Evolutionary conservation across 345 rosid species (phyloP), one percentile per base, ranked within the genome.

Genomic region (Eucalyptus dawsonii): DNA sequence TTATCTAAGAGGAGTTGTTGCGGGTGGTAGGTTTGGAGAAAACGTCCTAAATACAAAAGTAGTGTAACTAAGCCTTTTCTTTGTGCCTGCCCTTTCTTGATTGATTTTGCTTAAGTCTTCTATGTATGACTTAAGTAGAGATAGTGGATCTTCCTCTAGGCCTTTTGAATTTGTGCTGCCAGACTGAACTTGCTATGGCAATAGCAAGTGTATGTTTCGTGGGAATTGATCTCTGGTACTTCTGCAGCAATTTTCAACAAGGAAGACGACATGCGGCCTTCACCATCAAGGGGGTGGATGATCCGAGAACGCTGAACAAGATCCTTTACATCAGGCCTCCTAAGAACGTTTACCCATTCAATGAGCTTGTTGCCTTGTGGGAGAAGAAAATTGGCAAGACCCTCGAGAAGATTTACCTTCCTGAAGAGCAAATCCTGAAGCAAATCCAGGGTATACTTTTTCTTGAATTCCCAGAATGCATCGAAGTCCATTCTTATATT

Each of bases 371-470:
- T 10, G 89, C 95, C 49, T 50, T 95, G 90, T 96, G 97, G 98
- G 98, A 96, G 93, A 94, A 91, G 91, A 96, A 94, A 90, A 95
- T 95, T 27, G 94, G 94, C 58, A 95, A 90, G 88, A 93, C 92
- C 65, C 93, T 95, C 25, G 94, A 95, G 88, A 95, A 91, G 90
- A 90, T 81, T 80, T 92, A 93, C 47, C 67, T 95, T 90, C 89
- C 94, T 22, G 95, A 95, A 91, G 97, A 95, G 88, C 90, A 94
- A 86, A 62, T 95, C 54, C 93, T 96, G 44, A 93, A 93, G 91
- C 88, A 93, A 62, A 93, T 93, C 62, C 88, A 90, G 89, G 94
- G 95, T 94, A 34, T 14, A 53, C 54, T 47, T 53, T 58, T 40
- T 42, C 85, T 40, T 40, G 47, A 76, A 76, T 40, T 40, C 85